Conservation (phyloP, 2,329 filamentous ascomycete genomes). For the Fusarium nisikadoi region DNA sequence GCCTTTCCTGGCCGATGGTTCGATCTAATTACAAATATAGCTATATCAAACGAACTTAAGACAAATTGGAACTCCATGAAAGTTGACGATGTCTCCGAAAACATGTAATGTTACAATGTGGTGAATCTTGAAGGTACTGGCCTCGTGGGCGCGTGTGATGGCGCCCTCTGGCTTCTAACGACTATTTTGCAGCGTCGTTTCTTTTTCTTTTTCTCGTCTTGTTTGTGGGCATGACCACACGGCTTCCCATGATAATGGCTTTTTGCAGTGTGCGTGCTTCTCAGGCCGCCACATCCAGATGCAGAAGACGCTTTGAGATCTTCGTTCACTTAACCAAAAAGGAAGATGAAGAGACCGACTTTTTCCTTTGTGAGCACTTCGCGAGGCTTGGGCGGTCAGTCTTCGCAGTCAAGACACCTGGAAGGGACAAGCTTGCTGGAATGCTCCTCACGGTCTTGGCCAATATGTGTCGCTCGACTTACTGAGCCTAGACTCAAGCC, state of each 20-base stretch:
- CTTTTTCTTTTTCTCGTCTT: conserved; percentile 5
- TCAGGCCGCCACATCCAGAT: conserved; percentile 5
- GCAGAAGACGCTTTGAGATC: conserved; percentile 1
- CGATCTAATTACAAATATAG: conserved; percentile 8
- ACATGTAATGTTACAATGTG: conserved; percentile 12
- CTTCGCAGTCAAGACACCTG: conserved; percentile 2
- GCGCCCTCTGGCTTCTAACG: conserved; percentile 7
- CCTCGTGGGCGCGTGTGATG: conserved; percentile 1
- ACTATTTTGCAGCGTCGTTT: not conserved
- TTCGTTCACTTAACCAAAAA: not conserved
- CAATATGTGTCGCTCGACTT: conserved; percentile 28
- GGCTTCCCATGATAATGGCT: conserved; percentile 29
- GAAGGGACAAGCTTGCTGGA: conserved; percentile 29
- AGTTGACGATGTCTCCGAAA: conserved; percentile 19
- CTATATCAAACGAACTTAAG: conserved; percentile 26
- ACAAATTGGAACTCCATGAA: conserved; percentile 23
- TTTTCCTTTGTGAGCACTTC: conserved; percentile 5
- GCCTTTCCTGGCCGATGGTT: conserved; percentile 20
- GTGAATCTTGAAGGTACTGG: conserved; percentile 5
- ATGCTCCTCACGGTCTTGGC: conserved; percentile 31
- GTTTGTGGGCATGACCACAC: conserved; percentile 32
- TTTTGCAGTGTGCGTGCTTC: conserved; percentile 1
- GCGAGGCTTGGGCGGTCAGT: conserved; percentile 18
- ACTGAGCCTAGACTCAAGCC: conserved; percentile 45
- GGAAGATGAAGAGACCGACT: not conserved